Conservation (phyloP, 495 filamentous ascomycete genomes). For the Penicillium flavigenum region DNA sequence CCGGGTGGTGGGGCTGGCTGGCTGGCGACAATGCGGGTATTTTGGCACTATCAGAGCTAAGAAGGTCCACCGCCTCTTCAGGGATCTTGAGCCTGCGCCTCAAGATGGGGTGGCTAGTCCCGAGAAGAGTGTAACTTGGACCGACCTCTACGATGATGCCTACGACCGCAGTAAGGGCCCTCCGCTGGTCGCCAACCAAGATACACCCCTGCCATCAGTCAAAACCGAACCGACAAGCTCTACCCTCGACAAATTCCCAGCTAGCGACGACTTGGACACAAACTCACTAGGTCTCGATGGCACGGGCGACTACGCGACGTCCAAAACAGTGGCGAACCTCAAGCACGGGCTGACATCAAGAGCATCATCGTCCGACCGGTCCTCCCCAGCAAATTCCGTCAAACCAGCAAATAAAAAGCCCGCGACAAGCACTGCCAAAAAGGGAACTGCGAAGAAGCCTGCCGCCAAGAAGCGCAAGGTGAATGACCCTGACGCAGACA, state of each 20-base stretch:
- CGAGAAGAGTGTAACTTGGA: conserved; percentile 27
- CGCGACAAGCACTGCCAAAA: conserved; percentile 47
- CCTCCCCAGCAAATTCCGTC: conserved; percentile 36
- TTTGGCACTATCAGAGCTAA: conserved; percentile 40
- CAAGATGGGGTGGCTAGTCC: conserved; percentile 11
- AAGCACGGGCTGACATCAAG: conserved; percentile 34
- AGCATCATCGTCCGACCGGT: conserved; percentile 30
- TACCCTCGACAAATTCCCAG: conserved; percentile 34
- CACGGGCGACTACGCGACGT: conserved; percentile 38
- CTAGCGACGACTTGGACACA: conserved; percentile 29
- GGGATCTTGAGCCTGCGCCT: conserved; percentile 23
- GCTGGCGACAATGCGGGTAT: conserved; percentile 45
- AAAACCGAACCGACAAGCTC: conserved; percentile 39
- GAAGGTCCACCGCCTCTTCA: conserved; percentile 35
- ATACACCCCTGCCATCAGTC: conserved; percentile 29
- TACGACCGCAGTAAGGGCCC: conserved; percentile 15
- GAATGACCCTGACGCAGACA: conserved; percentile 46
- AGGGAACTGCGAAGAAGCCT: conserved; percentile 57
- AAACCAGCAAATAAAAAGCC: conserved; percentile 40
- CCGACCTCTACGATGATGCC: conserved; percentile 37
- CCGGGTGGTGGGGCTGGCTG: conserved; percentile 40
- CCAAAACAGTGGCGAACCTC: conserved; percentile 41
- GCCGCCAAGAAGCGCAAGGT: conserved; percentile 58
- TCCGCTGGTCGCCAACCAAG: conserved; percentile 17
- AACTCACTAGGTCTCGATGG: conserved; percentile 34